Evolutionary conservation across 2,329 filamentous ascomycete species (phyloP), one percentile per base, ranked within the genome.

Genomic region (Cladosporium sp.): DNA sequence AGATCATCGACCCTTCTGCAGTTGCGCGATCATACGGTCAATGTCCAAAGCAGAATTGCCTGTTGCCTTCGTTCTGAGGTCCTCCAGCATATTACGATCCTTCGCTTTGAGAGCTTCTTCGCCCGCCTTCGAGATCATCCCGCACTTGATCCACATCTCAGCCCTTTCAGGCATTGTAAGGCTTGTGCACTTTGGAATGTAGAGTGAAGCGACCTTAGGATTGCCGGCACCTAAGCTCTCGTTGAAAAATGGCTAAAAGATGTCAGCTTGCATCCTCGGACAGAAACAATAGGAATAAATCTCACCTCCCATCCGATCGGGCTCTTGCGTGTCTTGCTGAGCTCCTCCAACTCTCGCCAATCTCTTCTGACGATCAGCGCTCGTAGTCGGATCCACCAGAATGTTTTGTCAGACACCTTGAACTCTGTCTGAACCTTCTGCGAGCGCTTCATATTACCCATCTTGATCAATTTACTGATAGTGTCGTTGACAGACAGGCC

Each of bases 101-200:
- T 87, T 95, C 55, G 81, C 78, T 72, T 84, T 89, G 55, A 90
- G 79, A 3, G 93, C 92, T 73, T 97, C 93, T 72, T 97, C 91
- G 3, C 87, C 93, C 2, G 93, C 93, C 72, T 89, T 90, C 28
- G 86, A 80, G 42, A 89, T 77, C 83, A 95, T 82, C 14, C 92
- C 92, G 69, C 93, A 97, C 72, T 95, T 95, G 63, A 95, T 84
- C 80, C 91, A 98, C 92, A 98, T 96, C 60, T 86, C 81, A 52
- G 95, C 85, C 3, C 85, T 77, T 62, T 90, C 86, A 2, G 81
- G 78, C 1, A 80, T 75, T 42, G 84, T 79, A 43, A 95, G 68
- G 52, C 77, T 77, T 13, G 84, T 85, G 73, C 91, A 96, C 70
- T 97, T 97, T 2, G 89, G 84, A 48, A 97, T 83, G 70, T 96